These are phyloP conservation scores for Thalassiosira profunda DNA, from an alignment of 108 stramenopile species.

Conservation along the genomic window DNA sequence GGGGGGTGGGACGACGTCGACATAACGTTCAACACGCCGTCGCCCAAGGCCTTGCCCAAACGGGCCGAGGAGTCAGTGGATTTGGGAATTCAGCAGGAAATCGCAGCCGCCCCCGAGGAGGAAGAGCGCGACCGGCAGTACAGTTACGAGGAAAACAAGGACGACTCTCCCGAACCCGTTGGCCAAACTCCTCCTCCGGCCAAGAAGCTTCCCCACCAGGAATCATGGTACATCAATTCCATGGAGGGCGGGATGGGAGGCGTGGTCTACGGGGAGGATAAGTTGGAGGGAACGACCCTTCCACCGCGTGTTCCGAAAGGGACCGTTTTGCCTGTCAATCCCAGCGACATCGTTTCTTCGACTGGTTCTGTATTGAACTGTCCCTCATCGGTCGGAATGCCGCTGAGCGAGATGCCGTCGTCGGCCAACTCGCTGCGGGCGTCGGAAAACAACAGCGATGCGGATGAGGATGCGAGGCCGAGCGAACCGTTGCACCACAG, in stretches of 20 bases:
- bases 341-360: background rate
- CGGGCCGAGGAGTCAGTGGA: background rate
- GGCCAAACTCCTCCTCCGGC: background rate
- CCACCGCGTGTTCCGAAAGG: background rate
- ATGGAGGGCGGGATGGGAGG: slow-evolving; percentile 52
- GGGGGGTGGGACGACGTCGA: slow-evolving; percentile 7
- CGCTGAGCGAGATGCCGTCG: slow-evolving; percentile 46
- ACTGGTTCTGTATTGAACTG: background rate
- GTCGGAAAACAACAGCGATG: background rate
- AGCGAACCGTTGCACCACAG: slow-evolving; percentile 8
- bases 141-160: slow-evolving; percentile 27
- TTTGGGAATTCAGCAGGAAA: background rate
- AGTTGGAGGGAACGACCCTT: background rate
- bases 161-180: slow-evolving; percentile 45
- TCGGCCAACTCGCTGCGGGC: slow-evolving; percentile 9
- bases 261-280: slow-evolving; percentile 16
- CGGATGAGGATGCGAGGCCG: background rate
- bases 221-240: slow-evolving; percentile 53
- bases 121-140: background rate
- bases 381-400: slow-evolving; percentile 22
- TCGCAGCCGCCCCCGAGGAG: too few relatives aligned
- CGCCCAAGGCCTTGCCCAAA: background rate
- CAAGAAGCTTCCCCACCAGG: slow-evolving; percentile 32
- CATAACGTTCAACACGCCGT: background rate
- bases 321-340: background rate